phyloP scores from a whole-genome alignment of 129 eudicot species.

The Flaveria robusta region DNA sequence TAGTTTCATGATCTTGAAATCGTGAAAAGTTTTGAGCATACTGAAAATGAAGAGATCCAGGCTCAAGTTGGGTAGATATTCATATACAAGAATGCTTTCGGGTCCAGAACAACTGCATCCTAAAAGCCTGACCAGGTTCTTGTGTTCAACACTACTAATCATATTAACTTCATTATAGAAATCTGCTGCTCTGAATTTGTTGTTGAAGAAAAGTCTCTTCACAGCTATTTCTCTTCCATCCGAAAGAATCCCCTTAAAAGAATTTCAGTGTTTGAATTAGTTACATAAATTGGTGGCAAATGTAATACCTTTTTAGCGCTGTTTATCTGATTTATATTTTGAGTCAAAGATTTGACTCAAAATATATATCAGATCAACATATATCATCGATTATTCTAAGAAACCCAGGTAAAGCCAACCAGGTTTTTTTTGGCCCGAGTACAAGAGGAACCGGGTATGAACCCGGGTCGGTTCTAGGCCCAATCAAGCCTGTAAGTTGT shows the following conservation, averaged over 20 bases:
- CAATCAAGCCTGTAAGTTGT: too few relatives aligned
- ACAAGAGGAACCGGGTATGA: too few relatives aligned
- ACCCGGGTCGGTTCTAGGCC: too few relatives aligned
- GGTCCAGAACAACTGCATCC: constrained; percentile 86
- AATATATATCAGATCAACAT: too few relatives aligned
- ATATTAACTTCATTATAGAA: constrained; percentile 82
- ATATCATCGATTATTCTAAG: too few relatives aligned
- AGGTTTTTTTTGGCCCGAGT: too few relatives aligned
- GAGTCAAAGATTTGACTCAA: too few relatives aligned
- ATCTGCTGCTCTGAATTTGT: constrained; percentile 77
- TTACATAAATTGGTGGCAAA: background rate
- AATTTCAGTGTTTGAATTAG: background rate
- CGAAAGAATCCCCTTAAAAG: constrained; percentile 60
- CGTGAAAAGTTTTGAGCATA: constrained; percentile 13
- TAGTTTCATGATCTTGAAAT: background rate
- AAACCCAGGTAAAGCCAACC: too few relatives aligned
- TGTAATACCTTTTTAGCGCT: too few relatives aligned
- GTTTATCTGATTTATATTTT: too few relatives aligned
- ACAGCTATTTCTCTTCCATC: constrained; percentile 93
- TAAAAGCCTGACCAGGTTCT: constrained; percentile 63
- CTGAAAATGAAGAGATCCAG: constrained; percentile 75
- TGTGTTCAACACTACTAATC: constrained; percentile 69
- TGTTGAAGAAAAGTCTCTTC: constrained; percentile 87
- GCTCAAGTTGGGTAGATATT: constrained; percentile 67
- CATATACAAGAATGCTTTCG: constrained; percentile 82